These are phyloP conservation scores for Xerocomus minutiporus DNA, from an alignment of 1,284 basidiomycete species.

Conservation along the genomic window DNA sequence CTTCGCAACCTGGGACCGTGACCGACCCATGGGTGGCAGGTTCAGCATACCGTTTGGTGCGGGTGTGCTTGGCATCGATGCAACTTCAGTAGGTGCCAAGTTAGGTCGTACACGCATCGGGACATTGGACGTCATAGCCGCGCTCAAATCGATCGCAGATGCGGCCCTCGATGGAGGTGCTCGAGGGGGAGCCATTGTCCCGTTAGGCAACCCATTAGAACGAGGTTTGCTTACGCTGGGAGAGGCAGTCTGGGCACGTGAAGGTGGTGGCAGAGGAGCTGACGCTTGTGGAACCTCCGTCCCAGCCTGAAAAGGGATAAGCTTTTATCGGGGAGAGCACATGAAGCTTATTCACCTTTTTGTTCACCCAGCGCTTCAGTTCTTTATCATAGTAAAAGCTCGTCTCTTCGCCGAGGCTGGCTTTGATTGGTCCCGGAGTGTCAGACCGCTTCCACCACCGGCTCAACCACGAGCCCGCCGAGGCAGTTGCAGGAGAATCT, in stretches of 20 bases:
- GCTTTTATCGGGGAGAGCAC: background rate
- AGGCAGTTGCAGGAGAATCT: slow-evolving; percentile 31
- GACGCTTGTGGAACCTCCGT: slow-evolving; percentile 42
- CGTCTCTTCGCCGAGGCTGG: slow-evolving; percentile 90
- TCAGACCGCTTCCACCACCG: slow-evolving; percentile 67
- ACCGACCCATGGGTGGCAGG: slow-evolving; percentile 49
- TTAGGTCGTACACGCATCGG: slow-evolving; percentile 60
- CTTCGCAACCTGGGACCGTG: slow-evolving; percentile 62
- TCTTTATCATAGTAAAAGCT: slow-evolving; percentile 94
- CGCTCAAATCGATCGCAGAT: slow-evolving; percentile 56
- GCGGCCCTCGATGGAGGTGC: slow-evolving; percentile 54
- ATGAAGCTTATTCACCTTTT: slow-evolving; percentile 58
- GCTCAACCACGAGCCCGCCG: slow-evolving; percentile 72
- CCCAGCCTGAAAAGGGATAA: slow-evolving; percentile 43
- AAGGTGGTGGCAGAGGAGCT: slow-evolving; percentile 50
- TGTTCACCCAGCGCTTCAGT: slow-evolving; percentile 94
- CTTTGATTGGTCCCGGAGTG: slow-evolving; percentile 70
- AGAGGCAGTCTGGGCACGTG: slow-evolving; percentile 71
- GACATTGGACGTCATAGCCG: slow-evolving; percentile 47
- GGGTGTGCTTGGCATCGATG: slow-evolving; percentile 32
- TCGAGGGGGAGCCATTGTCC: slow-evolving; percentile 21
- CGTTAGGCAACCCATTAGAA: slow-evolving; percentile 23
- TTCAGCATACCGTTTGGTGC: slow-evolving; percentile 32
- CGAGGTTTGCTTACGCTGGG: slow-evolving; percentile 48
- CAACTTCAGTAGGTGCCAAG: slow-evolving; percentile 49